Percentiles rank a stretch among this genome's conserved stretches.
These are phyloP conservation scores for Castanospermum australe DNA, from an alignment of 306 rosid species.

Conservation along the genomic window DNA sequence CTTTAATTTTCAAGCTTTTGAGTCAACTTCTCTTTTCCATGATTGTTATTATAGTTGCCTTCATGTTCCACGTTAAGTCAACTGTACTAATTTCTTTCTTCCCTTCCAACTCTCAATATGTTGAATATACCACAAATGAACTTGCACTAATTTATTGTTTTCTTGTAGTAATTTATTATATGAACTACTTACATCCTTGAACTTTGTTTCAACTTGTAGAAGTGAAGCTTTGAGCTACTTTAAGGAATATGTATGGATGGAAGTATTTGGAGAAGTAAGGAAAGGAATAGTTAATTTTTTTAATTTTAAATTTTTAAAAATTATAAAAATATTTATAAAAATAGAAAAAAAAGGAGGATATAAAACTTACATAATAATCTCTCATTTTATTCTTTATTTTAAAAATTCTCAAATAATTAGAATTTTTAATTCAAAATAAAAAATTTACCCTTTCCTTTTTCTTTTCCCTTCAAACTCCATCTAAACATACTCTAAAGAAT, in stretches of 20 bases:
- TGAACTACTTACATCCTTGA: neutral
- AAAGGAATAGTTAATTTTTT: too few relatives aligned
- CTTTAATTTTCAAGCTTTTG: constrained; percentile 68
- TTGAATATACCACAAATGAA: neutral
- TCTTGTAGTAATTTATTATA: neutral
- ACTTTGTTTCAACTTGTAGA: constrained; percentile 5
- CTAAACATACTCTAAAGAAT: too few relatives aligned
- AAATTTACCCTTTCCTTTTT: too few relatives aligned
- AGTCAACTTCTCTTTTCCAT: constrained; percentile 65
- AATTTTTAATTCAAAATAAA: too few relatives aligned
- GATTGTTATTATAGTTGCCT: constrained; percentile 62
- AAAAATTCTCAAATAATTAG: too few relatives aligned
- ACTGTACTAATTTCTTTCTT: neutral
- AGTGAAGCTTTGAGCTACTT: constrained; percentile 25
- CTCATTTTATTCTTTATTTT: too few relatives aligned
- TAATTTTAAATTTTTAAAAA: too few relatives aligned
- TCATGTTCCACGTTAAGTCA: constrained; percentile 61
- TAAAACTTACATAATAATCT: too few relatives aligned
- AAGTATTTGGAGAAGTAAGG: too few relatives aligned
- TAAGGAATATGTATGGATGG: constrained; percentile 23
- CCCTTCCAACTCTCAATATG: neutral
- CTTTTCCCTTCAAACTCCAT: too few relatives aligned
- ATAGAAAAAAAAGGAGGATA: too few relatives aligned
- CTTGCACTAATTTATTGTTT: neutral
- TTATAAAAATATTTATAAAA: too few relatives aligned